Evolutionary conservation across 169 alveolate genomes (phyloP), one percentile per base, ranked within the genome.

Genomic region (Amoebophrya sp.): DNA sequence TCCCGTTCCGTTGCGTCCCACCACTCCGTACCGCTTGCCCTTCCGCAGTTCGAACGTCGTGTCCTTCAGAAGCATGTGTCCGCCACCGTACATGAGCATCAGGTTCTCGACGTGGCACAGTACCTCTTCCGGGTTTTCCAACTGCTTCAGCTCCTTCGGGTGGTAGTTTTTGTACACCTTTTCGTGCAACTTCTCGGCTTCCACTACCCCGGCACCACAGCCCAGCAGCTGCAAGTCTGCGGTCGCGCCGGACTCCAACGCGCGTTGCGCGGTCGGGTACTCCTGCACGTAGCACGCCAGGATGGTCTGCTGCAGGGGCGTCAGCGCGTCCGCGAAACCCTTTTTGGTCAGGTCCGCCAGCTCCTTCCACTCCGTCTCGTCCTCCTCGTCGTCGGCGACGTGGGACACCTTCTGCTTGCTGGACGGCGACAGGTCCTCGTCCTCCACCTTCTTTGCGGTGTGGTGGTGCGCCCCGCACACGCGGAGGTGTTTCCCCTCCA

Each of bases 11-110:
- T 66, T 66, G 10, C 83, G 83, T 2, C 83, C 83, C 32, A 66
- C 83, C 35, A 66, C 83, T 1, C 83, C 83, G 83, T 66, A 66
- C 39, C 83, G 12, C 83, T 66, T 66, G 83, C 83, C 83, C 93
- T 93, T 95, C 77, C 96, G 95, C 41, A 98, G 94, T 95, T 95
- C 97, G 66, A 98, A 94, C 0, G 95, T 93, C 14, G 99, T 97
- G 91, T 95, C 98, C 54, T 96, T 98, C 89, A 98, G 18, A 3
- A 66, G 35, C 83, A 66, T 66, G 83, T 66, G 83, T 2, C 83
- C 83, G 10, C 83, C 83, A 25, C 83, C 83, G 83, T 66, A 66
- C 83, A 66, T 66, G 32, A 66, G 35, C 83, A 66, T 66, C 83
- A 66, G 35, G 83, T 66, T 66, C 32, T 66, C 83, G 32, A 66